phyloP scores from a whole-genome alignment of 78 protist species.

The Dictyostelium firmibasis region DNA sequence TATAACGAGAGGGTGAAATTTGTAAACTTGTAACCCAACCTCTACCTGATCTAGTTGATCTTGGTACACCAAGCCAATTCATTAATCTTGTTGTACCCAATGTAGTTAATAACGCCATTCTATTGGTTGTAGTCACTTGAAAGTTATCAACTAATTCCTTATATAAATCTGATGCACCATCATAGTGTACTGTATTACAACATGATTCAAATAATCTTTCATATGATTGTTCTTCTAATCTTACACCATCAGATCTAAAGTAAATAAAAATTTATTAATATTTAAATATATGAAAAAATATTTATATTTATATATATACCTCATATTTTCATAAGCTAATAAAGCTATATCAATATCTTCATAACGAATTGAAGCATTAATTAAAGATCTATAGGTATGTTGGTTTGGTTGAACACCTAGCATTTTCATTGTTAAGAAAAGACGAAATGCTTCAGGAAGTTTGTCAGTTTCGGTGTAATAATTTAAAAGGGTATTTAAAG shows the following conservation, averaged over 20 bases:
- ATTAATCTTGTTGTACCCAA: constrained; percentile 53
- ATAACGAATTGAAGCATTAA: constrained; percentile 68
- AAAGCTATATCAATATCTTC: constrained; percentile 71
- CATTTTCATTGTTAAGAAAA: constrained; percentile 27
- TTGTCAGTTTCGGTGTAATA: constrained; percentile 69
- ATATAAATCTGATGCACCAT: constrained; percentile 59
- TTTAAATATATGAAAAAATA: neutral
- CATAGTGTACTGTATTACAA: constrained; percentile 61
- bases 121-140: neutral
- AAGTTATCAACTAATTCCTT: constrained; percentile 17
- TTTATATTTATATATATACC: neutral
- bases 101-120: constrained; percentile 54
- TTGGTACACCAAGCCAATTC: constrained; percentile 39
- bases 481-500: constrained; percentile 51
- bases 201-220: constrained; percentile 70
- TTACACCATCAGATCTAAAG: constrained; percentile 25
- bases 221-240: constrained; percentile 60
- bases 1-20: constrained; percentile 59
- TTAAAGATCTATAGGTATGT: constrained; percentile 64
- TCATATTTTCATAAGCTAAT: constrained; percentile 54
- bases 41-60: constrained; percentile 45
- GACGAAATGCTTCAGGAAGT: constrained; percentile 47
- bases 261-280: too few species aligned
- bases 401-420: constrained; percentile 63
- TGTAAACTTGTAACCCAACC: constrained; percentile 66